Base-by-base conservation (phyloP, 176 grass and related monocot genomes). In the Areca catechu region DNA sequence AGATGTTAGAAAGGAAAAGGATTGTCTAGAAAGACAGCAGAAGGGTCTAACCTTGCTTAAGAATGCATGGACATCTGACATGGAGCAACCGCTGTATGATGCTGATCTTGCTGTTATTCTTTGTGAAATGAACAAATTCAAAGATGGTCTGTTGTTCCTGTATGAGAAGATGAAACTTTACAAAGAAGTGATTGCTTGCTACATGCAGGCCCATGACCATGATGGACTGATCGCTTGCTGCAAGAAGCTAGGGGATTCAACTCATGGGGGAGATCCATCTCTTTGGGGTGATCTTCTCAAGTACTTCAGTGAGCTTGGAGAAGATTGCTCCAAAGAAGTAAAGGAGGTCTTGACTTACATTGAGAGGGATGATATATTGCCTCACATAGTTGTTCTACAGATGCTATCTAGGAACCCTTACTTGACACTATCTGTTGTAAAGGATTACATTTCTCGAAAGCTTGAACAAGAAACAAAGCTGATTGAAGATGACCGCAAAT, bases 271-370 rank as follows among this genome's bases (percentile, higher is more conserved):
- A 7, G 88, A 98, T 73, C 84, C 87, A 50, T 78, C 87, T 80
- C 70, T 93, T 5, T 98, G 94, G 94, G 84, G 76, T n/a, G 88
- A 93, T 65, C 65, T 98, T 29, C 78, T 98, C 79, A 98, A 93
- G 43, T 98, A 98, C 77, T 98, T 98, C 76, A 79, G 94, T 52
- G 88, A 98, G 12, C 79, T 98, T 0, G 93, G 94, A 30, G 87
- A 88, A 80, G 94, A 93, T 74, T 98, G 94, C 70, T 85, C 88
- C 21, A 93, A 89, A 77, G 88, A 98, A 80, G 94, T 98, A 49
- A 89, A 98, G 75, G 94, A 98, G 76, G 76, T 98, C 60, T 84
- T 98, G 55, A 78, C 81, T 58, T 93, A 85, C 72, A 74, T 98
- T 70, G 94, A 98, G 57, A 89, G 84, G 67, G 88, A 85, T 59